Conservation (phyloP, 2,329 filamentous ascomycete genomes). For the Hypoxylon sp. region DNA sequence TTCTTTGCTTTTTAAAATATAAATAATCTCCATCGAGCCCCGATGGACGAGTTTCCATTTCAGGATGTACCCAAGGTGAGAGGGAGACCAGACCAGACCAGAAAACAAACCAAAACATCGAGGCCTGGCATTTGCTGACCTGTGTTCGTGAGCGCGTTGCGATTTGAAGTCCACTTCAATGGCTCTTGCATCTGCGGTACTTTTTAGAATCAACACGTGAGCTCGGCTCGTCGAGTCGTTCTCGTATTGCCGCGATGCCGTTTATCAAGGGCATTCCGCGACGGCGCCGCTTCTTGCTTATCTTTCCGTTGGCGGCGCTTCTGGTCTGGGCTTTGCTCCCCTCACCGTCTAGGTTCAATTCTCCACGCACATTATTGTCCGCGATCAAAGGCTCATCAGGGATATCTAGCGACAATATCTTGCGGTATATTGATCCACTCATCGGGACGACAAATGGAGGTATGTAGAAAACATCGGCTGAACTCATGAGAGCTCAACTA, state of each 20-base stretch:
- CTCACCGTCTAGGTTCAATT: conserved; percentile 35
- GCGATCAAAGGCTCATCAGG: conserved; percentile 27
- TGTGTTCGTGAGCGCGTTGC: conserved; percentile 7
- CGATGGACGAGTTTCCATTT: conserved; percentile 17
- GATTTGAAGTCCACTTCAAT: conserved; percentile 17
- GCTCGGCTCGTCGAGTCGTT: conserved; percentile 12
- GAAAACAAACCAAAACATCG: conserved; percentile 3
- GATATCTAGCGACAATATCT: conserved; percentile 36
- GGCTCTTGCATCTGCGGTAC: conserved; percentile 18
- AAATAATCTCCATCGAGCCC: conserved; percentile 5
- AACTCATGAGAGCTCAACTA: conserved; percentile 22
- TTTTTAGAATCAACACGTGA: conserved; percentile 21
- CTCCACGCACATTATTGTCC: conserved; percentile 35
- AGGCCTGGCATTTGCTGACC: conserved; percentile 19
- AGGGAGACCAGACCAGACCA: conserved; percentile 9
- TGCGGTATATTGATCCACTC: conserved; percentile 45
- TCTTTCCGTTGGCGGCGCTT: conserved; percentile 34
- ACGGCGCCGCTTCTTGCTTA: conserved; percentile 36
- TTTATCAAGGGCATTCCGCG: conserved; percentile 40
- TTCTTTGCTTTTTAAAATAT: background rate
- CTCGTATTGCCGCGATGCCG: conserved; percentile 35
- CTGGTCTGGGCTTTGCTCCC: conserved; percentile 42
- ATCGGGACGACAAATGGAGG: conserved; percentile 47
- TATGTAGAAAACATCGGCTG: conserved; percentile 18
- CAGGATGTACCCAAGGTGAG: conserved; percentile 21